phyloP scores from a whole-genome alignment of 78 protist genomes.

The Dictyostelium intermedium region DNA sequence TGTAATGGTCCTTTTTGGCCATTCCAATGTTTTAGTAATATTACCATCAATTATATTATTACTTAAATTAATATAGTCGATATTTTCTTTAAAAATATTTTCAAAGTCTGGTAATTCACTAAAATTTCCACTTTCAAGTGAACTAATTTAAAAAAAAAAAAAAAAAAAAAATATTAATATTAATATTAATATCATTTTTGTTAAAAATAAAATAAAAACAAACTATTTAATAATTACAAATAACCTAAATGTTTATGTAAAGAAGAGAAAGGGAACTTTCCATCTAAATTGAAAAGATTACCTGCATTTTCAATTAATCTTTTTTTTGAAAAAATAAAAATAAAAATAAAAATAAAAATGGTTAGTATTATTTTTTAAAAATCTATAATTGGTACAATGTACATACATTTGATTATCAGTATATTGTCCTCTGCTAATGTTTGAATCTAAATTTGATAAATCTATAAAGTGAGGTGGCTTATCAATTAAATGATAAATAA shows the following conservation, averaged over 20 bases:
- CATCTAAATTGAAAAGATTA: neutral
- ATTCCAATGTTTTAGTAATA: neutral
- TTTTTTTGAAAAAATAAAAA: neutral
- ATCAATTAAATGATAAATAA: neutral
- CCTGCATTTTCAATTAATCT: neutral
- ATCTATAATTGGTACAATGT: neutral
- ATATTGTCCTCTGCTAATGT: neutral
- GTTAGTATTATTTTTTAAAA: neutral
- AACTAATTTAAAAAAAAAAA: neutral
- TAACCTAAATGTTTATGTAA: neutral
- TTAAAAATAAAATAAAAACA: neutral
- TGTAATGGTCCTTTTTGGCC: neutral
- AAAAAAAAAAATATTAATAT: neutral
- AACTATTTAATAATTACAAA: neutral
- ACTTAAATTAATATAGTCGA: neutral
- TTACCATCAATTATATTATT: neutral
- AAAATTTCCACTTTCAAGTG: neutral
- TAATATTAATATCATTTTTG: too few species aligned
- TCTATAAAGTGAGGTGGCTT: neutral
- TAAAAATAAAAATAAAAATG: too few species aligned
- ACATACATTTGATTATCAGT: neutral
- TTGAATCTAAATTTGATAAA: neutral
- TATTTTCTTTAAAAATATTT: neutral
- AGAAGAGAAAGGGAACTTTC: neutral
- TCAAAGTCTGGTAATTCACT: neutral